These are phyloP conservation scores for Populus deltoides DNA, from an alignment of 345 rosid genomes.

Conservation along the genomic window DNA sequence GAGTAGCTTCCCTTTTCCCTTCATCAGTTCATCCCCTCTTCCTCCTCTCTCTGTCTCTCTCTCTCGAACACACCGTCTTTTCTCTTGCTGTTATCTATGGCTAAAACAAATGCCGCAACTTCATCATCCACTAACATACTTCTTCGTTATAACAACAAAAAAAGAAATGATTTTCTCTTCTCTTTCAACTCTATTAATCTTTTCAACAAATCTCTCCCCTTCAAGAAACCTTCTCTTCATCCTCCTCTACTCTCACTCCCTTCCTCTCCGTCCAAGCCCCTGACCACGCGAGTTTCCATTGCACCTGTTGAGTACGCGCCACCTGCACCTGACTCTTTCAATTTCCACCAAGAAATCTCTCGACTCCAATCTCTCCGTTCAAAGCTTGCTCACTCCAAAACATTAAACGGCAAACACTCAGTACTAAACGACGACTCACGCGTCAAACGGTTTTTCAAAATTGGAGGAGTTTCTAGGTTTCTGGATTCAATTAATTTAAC, in stretches of 20 bases:
- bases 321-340: constrained; percentile 57
- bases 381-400: constrained; percentile 38
- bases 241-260: constrained; percentile 24
- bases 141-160: constrained; percentile 25
- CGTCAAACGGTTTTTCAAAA: constrained; percentile 47
- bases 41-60: constrained; percentile 1
- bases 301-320: constrained; percentile 63
- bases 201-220: constrained; percentile 26
- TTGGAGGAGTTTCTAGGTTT: constrained; percentile 33
- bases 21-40: neutral
- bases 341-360: constrained; percentile 59
- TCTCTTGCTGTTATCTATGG: constrained; percentile 31
- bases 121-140: neutral
- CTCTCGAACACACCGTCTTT: neutral
- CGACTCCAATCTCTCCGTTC: constrained; percentile 59
- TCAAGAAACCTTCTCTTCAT: constrained; percentile 2
- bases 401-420: constrained; percentile 34
- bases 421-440: constrained; percentile 50
- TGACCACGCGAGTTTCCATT: constrained; percentile 54
- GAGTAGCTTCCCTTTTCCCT: neutral
- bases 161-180: neutral
- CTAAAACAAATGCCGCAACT: constrained; percentile 34
- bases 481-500: constrained; percentile 42
- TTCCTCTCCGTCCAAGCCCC: constrained; percentile 10
- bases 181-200: neutral